phyloP scores from a whole-genome alignment of 2,329 filamentous ascomycete species.

The Venturia carpophila region DNA sequence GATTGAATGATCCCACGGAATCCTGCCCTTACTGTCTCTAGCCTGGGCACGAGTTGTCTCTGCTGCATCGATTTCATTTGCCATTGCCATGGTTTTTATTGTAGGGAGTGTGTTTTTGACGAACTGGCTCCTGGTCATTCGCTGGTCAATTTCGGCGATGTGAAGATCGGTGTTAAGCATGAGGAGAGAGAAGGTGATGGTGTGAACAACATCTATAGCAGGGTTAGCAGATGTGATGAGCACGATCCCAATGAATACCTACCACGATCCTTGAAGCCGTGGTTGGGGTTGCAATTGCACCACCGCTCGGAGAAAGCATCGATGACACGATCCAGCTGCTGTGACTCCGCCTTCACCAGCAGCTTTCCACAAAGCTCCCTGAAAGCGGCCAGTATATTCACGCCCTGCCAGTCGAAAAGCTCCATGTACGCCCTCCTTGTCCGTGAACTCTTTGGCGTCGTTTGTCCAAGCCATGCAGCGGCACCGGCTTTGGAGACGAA shows the following conservation, averaged over 20 bases:
- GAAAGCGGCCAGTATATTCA: slow-evolving; percentile 71
- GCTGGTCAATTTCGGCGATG: slow-evolving; percentile 86
- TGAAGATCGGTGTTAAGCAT: slow-evolving; percentile 94
- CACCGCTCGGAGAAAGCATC: slow-evolving; percentile 83
- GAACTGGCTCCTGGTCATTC: slow-evolving; percentile 93
- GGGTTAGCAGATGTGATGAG: slow-evolving; percentile 7
- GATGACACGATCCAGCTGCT: slow-evolving; percentile 91
- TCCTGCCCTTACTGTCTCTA: slow-evolving; percentile 27
- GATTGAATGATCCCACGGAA: slow-evolving; percentile 19
- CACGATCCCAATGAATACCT: slow-evolving; percentile 29
- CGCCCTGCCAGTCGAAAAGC: slow-evolving; percentile 74
- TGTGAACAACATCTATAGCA: slow-evolving; percentile 77
- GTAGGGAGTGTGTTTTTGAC: slow-evolving; percentile 94
- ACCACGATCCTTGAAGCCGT: slow-evolving; percentile 88
- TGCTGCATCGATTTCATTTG: slow-evolving; percentile 59
- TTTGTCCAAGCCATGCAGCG: slow-evolving; percentile 80
- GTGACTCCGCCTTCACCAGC: slow-evolving; percentile 81
- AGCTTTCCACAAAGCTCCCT: slow-evolving; percentile 75
- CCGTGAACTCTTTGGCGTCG: slow-evolving; percentile 44
- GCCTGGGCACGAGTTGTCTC: slow-evolving; percentile 25
- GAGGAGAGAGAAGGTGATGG: slow-evolving; percentile 92
- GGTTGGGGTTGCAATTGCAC: slow-evolving; percentile 86
- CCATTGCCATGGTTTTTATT: slow-evolving; percentile 67
- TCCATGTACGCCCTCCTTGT: slow-evolving; percentile 80
- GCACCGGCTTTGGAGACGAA: slow-evolving; percentile 72